Conservation (phyloP, 139 green algal species). For the Chloropicon primus region DNA sequence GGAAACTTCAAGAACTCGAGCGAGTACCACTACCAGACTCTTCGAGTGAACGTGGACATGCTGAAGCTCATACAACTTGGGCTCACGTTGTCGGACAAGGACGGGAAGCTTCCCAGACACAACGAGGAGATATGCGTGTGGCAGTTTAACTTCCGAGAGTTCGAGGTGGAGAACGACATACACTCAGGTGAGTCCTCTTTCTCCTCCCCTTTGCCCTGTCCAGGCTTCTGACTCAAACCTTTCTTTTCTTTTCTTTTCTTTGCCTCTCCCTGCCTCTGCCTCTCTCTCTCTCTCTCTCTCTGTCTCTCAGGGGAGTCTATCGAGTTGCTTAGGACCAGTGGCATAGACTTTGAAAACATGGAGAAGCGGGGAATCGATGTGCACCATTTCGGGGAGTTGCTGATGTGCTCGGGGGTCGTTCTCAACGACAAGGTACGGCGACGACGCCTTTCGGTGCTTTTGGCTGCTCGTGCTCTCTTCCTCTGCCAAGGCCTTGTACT, state of each 20-base stretch:
- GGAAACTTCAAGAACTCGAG: constrained; percentile 84
- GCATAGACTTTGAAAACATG: constrained; percentile 91
- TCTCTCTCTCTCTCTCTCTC: not conserved
- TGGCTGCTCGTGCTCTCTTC: not conserved
- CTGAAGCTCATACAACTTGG: constrained; percentile 99
- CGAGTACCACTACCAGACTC: constrained; percentile 94
- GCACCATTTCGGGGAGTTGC: constrained; percentile 82
- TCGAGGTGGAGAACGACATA: not conserved
- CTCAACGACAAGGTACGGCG: constrained; percentile 74
- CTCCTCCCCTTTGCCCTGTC: no score
- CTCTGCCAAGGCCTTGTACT: not conserved
- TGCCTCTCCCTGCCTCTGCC: not conserved
- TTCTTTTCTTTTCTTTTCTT: not conserved
- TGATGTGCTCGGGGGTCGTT: constrained; percentile 92
- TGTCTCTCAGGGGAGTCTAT: constrained; percentile 66
- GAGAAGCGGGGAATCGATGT: constrained; percentile 82
- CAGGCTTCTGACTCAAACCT: no score
- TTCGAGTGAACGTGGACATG: constrained; percentile 94
- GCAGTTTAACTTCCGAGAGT: constrained; percentile 94
- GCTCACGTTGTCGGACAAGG: constrained; percentile 83
- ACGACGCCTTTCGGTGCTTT: not conserved
- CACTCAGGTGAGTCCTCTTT: not conserved
- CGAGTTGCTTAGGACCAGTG: constrained; percentile 84
- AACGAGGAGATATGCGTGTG: constrained; percentile 83
- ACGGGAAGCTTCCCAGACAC: constrained; percentile 71